Conservation (phyloP, 257 asterid species). For the Haberlea rhodopensis region DNA sequence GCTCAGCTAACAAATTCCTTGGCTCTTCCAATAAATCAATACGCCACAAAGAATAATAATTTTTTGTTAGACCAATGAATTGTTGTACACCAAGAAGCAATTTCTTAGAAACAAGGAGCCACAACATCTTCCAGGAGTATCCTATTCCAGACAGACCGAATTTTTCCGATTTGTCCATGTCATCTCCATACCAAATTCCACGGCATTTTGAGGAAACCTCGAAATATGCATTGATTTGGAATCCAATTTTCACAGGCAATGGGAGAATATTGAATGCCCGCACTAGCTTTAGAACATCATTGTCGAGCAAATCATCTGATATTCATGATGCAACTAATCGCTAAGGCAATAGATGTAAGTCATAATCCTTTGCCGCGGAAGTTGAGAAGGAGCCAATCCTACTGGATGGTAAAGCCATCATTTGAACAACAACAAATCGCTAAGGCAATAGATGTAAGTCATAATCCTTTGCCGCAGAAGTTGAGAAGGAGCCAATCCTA, state of each 20-base stretch:
- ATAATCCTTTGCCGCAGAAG: too few relatives aligned
- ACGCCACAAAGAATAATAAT: slow-evolving; percentile 84
- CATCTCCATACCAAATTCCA: slow-evolving; percentile 98
- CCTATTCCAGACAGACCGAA: slow-evolving; percentile 91
- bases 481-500: too few relatives aligned
- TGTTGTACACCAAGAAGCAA: slow-evolving; percentile 60
- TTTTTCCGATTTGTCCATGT: slow-evolving; percentile 96
- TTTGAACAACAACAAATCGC: too few relatives aligned
- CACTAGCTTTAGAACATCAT: too few relatives aligned
- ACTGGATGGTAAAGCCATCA: too few relatives aligned
- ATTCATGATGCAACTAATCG: slow-evolving; percentile 91
- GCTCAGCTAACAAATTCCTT: slow-evolving; percentile 75
- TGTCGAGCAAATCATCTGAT: slow-evolving; percentile 62
- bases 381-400: too few relatives aligned
- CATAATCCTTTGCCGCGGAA: too few relatives aligned
- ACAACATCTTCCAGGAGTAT: slow-evolving; percentile 86
- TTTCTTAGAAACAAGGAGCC: slow-evolving; percentile 70
- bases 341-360: slow-evolving; percentile 94
- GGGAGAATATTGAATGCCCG: too few relatives aligned
- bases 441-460: too few relatives aligned
- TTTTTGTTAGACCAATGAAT: slow-evolving; percentile 53
- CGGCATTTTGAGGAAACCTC: too few relatives aligned
- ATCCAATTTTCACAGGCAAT: too few relatives aligned
- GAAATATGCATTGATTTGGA: too few relatives aligned
- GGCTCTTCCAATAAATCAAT: slow-evolving; percentile 88